These are phyloP conservation scores for Arthrobotrys musiformis DNA, from an alignment of 2,329 filamentous ascomycete species.

Conservation along the genomic window DNA sequence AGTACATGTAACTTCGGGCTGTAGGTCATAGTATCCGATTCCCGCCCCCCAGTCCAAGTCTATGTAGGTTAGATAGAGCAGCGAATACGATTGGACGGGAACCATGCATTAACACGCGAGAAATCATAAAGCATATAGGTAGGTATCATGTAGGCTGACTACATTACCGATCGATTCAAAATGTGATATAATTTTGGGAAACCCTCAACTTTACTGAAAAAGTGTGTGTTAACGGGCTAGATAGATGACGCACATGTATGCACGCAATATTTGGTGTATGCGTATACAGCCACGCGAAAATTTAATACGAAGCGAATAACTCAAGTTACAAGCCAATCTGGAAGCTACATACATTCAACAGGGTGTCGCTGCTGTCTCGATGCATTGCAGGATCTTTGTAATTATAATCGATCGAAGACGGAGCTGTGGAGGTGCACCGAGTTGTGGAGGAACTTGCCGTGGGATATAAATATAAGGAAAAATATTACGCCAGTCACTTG, in stretches of 20 bases:
- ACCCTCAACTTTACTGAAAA: not conserved
- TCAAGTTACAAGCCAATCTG: not conserved
- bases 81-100: conserved; percentile 27
- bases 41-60: not conserved
- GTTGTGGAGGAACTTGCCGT: not conserved
- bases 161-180: conserved; percentile 3
- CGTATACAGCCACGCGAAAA: not conserved
- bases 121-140: conserved; percentile 5
- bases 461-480: not conserved
- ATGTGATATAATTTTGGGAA: conserved; percentile 27
- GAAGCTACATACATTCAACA: not conserved
- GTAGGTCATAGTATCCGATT: conserved; percentile 20
- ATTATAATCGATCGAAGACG: not conserved
- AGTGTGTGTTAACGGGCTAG: not conserved
- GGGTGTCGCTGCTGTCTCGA: not conserved
- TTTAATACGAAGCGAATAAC: conserved; percentile 13
- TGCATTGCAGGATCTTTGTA: not conserved
- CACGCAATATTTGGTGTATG: not conserved
- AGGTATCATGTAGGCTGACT: conserved; percentile 21
- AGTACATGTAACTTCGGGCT: conserved; percentile 14
- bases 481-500: not conserved
- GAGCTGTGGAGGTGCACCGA: not conserved
- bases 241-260: conserved; percentile 31
- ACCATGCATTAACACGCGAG: conserved; percentile 9
- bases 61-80: not conserved